Percentiles rank a stretch among this genome's conserved stretches.
Conservation (phyloP, 2,329 filamentous ascomycete genomes). For the Gliomastix tumulicola region DNA sequence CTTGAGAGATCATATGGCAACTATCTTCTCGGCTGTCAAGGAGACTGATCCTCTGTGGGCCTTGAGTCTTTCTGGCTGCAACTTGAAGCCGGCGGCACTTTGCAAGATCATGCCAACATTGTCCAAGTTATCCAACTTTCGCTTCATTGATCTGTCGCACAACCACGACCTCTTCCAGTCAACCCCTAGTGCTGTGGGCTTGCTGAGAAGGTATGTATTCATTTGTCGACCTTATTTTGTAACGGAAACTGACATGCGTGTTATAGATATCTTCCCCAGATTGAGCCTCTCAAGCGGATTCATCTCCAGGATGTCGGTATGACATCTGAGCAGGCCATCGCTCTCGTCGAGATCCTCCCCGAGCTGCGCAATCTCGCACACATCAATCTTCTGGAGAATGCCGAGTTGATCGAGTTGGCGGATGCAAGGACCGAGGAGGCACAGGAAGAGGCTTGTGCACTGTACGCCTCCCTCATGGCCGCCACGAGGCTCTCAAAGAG, state of each 20-base stretch:
- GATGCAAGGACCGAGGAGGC: conserved; percentile 68
- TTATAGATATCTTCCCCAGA: conserved; percentile 65
- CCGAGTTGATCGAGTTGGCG: conserved; percentile 62
- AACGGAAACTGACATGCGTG: too few relatives aligned
- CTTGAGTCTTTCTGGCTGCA: conserved; percentile 80
- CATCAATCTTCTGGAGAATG: conserved; percentile 80
- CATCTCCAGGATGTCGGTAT: conserved; percentile 82
- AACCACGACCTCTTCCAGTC: conserved; percentile 74
- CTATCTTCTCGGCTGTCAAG: conserved; percentile 43
- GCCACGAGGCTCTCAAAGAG: conserved; percentile 78
- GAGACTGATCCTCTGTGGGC: conserved; percentile 62
- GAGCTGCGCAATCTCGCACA: conserved; percentile 78
- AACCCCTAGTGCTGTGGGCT: conserved; percentile 64
- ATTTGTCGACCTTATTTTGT: not conserved
- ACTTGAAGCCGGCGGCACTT: conserved; percentile 65
- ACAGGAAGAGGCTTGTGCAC: conserved; percentile 88
- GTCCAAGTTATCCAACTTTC: conserved; percentile 62
- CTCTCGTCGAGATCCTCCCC: conserved; percentile 81
- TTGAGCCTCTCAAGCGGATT: conserved; percentile 71
- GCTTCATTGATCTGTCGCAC: conserved; percentile 88
- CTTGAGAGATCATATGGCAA: conserved; percentile 46
- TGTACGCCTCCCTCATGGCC: conserved; percentile 87
- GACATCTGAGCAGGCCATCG: conserved; percentile 81
- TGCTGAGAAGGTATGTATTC: conserved; percentile 63
- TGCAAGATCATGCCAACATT: conserved; percentile 70